Conservation (phyloP, 2,329 filamentous ascomycete species). For the Aspergillus udagawae region DNA sequence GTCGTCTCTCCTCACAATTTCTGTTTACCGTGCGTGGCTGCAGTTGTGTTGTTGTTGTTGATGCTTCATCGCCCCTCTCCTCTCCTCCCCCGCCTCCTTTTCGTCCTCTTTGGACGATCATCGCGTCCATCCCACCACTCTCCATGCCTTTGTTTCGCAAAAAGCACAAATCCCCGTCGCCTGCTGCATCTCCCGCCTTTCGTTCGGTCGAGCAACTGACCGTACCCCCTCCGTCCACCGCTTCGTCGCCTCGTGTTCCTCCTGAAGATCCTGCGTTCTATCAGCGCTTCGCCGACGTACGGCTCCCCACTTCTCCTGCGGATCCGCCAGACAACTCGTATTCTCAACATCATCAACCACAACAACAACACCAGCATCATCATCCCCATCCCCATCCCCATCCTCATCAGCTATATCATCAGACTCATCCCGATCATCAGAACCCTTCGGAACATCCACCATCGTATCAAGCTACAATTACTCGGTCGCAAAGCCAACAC, state of each 20-base stretch:
- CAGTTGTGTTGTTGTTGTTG: neutral
- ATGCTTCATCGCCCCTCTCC: constrained; percentile 1
- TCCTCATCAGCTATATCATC: constrained; percentile 6
- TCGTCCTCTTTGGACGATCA: neutral
- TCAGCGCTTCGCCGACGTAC: constrained; percentile 9
- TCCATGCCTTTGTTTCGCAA: constrained; percentile 24
- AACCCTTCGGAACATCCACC: constrained; percentile 6
- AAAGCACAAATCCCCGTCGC: constrained; percentile 16
- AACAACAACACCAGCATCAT: neutral
- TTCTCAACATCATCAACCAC: constrained; percentile 5
- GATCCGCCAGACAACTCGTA: neutral
- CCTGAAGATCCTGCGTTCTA: constrained; percentile 9
- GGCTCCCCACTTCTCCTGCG: neutral
- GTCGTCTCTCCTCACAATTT: neutral
- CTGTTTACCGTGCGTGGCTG: neutral
- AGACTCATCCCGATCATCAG: constrained; percentile 10
- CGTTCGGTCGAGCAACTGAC: constrained; percentile 20
- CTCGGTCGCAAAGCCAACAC: constrained; percentile 25
- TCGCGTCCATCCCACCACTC: constrained; percentile 1
- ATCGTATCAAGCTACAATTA: constrained; percentile 11
- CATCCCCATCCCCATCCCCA: neutral
- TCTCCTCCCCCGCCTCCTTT: neutral
- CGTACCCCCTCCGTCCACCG: neutral
- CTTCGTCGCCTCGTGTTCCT: constrained; percentile 6
- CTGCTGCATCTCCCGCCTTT: constrained; percentile 11